phyloP scores from a whole-genome alignment of 768 basidiomycete species.

The Termitomyces sp. region DNA sequence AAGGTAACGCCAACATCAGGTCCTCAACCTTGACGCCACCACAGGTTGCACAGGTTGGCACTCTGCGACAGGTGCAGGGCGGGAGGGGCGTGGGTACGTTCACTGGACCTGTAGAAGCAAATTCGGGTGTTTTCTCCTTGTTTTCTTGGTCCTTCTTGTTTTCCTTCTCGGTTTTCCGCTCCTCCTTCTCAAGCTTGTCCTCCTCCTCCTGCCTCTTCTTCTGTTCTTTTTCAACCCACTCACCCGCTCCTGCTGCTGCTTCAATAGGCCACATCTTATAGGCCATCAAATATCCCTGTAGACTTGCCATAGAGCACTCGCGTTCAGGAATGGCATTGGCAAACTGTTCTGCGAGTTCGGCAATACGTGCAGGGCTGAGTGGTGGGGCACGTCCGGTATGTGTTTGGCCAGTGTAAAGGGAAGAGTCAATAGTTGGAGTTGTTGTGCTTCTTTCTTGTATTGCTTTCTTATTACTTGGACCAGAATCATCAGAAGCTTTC shows the following conservation, averaged over 20 bases:
- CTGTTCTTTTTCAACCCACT: conserved; percentile 43
- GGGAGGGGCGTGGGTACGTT: background rate
- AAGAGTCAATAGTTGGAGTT: background rate
- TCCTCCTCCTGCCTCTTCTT: conserved; percentile 20
- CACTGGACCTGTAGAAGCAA: background rate
- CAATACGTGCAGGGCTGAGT: conserved; percentile 31
- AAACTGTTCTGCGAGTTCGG: conserved; percentile 46
- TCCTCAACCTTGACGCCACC: conserved; percentile 1
- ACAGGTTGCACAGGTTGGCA: background rate
- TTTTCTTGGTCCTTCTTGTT: conserved; percentile 8
- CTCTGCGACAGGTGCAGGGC: background rate
- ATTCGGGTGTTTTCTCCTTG: background rate
- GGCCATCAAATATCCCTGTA: conserved; percentile 51
- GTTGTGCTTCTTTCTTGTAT: background rate
- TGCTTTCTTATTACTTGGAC: background rate
- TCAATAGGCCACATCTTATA: conserved; percentile 53
- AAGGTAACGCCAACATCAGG: background rate
- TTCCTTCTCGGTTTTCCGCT: background rate
- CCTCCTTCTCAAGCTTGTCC: conserved; percentile 24
- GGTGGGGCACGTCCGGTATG: conserved; percentile 27
- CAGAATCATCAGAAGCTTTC: background rate
- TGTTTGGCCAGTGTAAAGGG: conserved; percentile 16
- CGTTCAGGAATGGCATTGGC: conserved; percentile 37
- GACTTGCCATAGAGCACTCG: conserved; percentile 34
- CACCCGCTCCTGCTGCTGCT: conserved; percentile 36